These are phyloP conservation scores for Paspalum vaginatum DNA, from an alignment of 176 grass and related monocot species.

Conservation along the genomic window DNA sequence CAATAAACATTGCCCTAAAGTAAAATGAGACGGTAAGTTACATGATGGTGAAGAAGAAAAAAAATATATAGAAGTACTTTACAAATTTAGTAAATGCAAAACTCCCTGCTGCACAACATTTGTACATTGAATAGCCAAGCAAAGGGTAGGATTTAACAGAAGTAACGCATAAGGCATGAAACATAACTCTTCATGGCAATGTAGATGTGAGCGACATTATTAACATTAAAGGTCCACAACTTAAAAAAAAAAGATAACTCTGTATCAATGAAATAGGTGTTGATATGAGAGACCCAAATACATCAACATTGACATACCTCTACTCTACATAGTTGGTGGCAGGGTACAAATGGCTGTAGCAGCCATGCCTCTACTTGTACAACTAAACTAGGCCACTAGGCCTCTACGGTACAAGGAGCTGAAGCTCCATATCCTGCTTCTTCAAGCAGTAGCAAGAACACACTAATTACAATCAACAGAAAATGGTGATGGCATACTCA, in stretches of 20 bases:
- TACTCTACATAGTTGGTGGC: too few relatives aligned
- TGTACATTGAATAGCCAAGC: conserved; percentile 3
- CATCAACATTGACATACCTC: not conserved
- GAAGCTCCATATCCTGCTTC: too few relatives aligned
- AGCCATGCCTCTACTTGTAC: too few relatives aligned
- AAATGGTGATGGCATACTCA: conserved; percentile 21
- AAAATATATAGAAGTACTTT: conserved; percentile 16
- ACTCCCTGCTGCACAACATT: not conserved
- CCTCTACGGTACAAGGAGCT: too few relatives aligned
- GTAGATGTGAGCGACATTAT: conserved; percentile 16
- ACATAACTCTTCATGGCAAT: not conserved
- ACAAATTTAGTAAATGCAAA: conserved; percentile 22
- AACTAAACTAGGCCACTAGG: too few relatives aligned
- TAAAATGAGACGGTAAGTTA: conserved; percentile 29
- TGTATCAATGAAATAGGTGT: conserved; percentile 16
- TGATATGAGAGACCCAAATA: not conserved
- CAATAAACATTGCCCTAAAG: conserved; percentile 81
- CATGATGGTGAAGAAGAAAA: conserved; percentile 30
- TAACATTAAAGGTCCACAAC: not conserved
- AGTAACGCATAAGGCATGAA: not conserved
- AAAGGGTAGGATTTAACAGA: not conserved
- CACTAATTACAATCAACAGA: too few relatives aligned
- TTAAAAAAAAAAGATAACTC: not conserved
- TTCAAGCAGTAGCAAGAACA: too few relatives aligned
- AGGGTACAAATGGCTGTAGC: too few relatives aligned